A percentile compares a stretch with the other conserved stretches of the same genome.
Evolutionary conservation across 352 stramenopile genomes (phyloP).

Genomic region (Phytophthora idaei): DNA sequence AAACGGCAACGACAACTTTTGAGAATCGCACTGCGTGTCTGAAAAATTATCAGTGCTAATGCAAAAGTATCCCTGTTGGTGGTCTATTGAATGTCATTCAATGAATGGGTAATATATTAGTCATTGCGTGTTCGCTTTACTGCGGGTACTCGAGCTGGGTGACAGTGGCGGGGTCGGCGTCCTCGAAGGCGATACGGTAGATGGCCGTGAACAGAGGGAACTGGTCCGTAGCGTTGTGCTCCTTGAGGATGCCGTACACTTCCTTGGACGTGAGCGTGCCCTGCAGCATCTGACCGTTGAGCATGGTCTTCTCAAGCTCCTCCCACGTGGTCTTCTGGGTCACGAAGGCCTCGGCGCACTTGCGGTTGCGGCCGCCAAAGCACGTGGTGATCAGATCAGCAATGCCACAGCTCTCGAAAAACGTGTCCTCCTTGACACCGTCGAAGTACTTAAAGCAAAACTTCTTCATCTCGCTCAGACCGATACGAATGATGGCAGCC

Average conservation of each 20-base stretch:
- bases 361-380: constrained; percentile 97
- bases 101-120: constrained; percentile 30
- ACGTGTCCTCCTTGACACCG: constrained; percentile 92
- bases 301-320: constrained; percentile 92
- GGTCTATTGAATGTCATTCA: constrained; percentile 10
- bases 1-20: constrained; percentile 4
- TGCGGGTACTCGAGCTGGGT: constrained; percentile 47
- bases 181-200: constrained; percentile 94
- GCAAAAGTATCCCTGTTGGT: constrained; percentile 6
- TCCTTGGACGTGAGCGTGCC: constrained; percentile 94
- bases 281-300: constrained; percentile 99
- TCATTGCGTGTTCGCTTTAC: constrained; percentile 17
- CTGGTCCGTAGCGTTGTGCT: constrained; percentile 72
- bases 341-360: constrained; percentile 95
- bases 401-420: constrained; percentile 97
- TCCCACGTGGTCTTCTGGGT: constrained; percentile 83
- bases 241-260: constrained; percentile 92
- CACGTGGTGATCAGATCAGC: constrained; percentile 98
- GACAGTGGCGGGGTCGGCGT: constrained; percentile 84
- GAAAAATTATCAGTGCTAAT: not conserved
- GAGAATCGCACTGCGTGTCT: constrained; percentile 8
- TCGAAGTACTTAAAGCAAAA: constrained; percentile 95
- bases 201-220: constrained; percentile 94
- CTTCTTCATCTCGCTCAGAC: constrained; percentile 95
- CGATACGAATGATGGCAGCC: constrained; percentile 96